These are phyloP conservation scores for Babesia bovis DNA, from an alignment of 169 alveolate genomes.

Conservation along the genomic window DNA sequence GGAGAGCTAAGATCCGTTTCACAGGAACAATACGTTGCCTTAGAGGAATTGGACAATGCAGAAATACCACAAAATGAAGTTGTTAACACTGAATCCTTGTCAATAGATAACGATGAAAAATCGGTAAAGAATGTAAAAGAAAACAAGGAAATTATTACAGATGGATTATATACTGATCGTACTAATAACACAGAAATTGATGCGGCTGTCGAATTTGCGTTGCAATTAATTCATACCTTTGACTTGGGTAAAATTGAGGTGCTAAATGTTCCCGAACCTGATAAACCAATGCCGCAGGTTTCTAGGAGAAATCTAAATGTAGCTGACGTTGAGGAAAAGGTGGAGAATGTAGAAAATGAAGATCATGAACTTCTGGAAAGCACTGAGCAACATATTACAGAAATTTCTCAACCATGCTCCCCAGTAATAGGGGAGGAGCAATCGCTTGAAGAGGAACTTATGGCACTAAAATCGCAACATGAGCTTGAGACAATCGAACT, in stretches of 20 bases:
- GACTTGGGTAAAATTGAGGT: conserved; percentile 14
- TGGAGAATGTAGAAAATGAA: conserved; percentile 1
- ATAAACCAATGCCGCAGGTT: conserved; percentile 4
- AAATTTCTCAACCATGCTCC: not conserved
- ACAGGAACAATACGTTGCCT: conserved; percentile 17
- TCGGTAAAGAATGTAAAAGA: not conserved
- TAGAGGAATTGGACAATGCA: not conserved
- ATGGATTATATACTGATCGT: conserved; percentile 4
- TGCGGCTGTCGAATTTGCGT: conserved; percentile 27
- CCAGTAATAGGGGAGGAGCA: not conserved
- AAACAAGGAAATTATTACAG: not conserved
- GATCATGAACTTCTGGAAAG: not conserved
- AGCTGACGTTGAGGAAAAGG: not conserved
- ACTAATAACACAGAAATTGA: not conserved
- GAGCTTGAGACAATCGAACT: conserved; percentile 12
- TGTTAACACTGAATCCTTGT: not conserved
- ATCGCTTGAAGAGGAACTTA: not conserved
- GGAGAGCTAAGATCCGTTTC: conserved; percentile 24
- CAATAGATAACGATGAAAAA: not conserved
- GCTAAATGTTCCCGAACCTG: conserved; percentile 16
- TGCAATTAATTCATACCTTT: conserved; percentile 18
- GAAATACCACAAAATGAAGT: not conserved
- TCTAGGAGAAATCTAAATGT: conserved; percentile 7
- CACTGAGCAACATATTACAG: not conserved
- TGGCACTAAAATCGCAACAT: conserved; percentile 10